Base-by-base conservation (phyloP, 306 rosid genomes). In the Calophaca sinica region DNA sequence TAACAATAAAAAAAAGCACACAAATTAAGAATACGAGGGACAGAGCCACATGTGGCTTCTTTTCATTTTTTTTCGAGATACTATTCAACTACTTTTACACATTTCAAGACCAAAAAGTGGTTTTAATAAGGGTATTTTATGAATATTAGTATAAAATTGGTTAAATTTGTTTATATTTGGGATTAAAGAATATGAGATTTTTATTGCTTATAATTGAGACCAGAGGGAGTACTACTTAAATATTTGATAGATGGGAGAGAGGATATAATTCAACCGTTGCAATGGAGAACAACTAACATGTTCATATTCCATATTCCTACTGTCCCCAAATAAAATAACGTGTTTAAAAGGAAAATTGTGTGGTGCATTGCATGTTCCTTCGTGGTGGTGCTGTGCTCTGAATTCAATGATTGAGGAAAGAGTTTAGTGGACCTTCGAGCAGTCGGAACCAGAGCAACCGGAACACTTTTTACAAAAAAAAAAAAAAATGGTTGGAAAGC, bases 271-370 rank as follows among this genome's bases (percentile, higher is more conserved):
- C 70, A 53, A 58, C 81, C 82, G 80, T 80, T 80, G 62, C 75
- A 59, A 59, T 68, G 73, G 76, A 54, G 60, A 68, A 59, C 86
- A 83, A 79, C 78, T 46, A 76, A 73, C 83, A 42, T 75, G 89
- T 46, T 64, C 61, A 28, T 59, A 64, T 61, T 68, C 81, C 20
- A 55, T 58, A 59, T 54, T 62, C 81, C 29, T 55, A 62, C 69
- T 33, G 14, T 46, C 29, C 31, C 13, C 2, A 9, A 48, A 50
- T 20, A 76, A 84, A 67, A 11, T 15, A 10, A 1, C 2, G 29
- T 11, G 15, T 15, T 15, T 65, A 12, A 9, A 62, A 32, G 39
- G 38, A 10, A 20, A 46, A 7, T 44, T 67, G 58, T 50, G 42
- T 20, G 31, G 49, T 32, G 41, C 53, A 51, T 65, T 32, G 42